Conservation (phyloP, 441 rosid genomes). For the Arabidopsis lyrata region DNA sequence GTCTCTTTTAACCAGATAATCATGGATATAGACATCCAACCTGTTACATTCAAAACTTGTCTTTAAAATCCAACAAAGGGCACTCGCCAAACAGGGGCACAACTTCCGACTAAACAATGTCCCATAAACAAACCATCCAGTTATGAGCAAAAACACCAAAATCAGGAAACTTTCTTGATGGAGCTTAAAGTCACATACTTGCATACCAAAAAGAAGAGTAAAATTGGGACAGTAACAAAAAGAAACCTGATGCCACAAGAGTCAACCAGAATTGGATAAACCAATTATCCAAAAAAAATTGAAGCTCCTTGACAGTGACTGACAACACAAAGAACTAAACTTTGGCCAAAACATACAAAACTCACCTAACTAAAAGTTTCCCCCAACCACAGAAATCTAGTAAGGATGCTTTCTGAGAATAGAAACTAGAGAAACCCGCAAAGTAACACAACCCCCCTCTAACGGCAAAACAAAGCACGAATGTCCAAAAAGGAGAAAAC, state of each 20-base stretch:
- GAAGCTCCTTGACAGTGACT: conserved; percentile 26
- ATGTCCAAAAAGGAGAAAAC: conserved; percentile 16
- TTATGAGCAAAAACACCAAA: conserved; percentile 23
- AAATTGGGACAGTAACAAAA: conserved; percentile 17
- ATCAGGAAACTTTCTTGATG: conserved; percentile 14
- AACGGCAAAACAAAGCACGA: conserved; percentile 28
- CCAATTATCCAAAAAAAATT: conserved; percentile 23
- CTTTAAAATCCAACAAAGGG: background rate
- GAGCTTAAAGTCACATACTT: conserved; percentile 16
- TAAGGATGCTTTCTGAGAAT: conserved; percentile 26
- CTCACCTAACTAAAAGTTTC: conserved; percentile 24
- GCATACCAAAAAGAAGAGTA: conserved; percentile 30
- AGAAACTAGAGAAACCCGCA: conserved; percentile 27
- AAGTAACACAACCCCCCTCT: conserved; percentile 24
- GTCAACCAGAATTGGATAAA: conserved; percentile 33
- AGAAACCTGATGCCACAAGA: conserved; percentile 31
- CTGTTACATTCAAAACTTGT: conserved; percentile 47
- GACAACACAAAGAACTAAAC: conserved; percentile 38
- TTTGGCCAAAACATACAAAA: conserved; percentile 41
- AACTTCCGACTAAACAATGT: conserved; percentile 21
- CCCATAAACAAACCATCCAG: conserved; percentile 16
- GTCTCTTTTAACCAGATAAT: conserved; percentile 90
- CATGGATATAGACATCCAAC: conserved; percentile 93
- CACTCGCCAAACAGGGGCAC: background rate
- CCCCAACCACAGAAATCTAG: conserved; percentile 34